A percentile compares a stretch with the other conserved stretches of the same genome.
Evolutionary conservation across 441 rosid species (phyloP).

Genomic region (Euphorbia schlechtendalii): DNA sequence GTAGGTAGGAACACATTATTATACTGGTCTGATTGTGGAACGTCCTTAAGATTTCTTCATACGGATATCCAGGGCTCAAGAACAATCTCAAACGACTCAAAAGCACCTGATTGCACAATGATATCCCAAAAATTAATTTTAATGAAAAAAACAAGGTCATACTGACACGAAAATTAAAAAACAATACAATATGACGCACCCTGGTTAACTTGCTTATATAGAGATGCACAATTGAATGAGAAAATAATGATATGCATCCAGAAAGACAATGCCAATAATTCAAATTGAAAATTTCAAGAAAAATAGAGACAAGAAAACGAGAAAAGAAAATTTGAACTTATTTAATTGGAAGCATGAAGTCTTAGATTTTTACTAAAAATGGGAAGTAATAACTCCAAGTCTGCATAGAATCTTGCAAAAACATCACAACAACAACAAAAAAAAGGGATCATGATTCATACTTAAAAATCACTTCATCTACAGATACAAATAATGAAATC

Average conservation of each 20-base stretch:
- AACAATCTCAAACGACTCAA: constrained; percentile 73
- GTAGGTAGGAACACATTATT: constrained; percentile 78
- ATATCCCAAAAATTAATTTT: not conserved
- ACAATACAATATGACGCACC: not conserved
- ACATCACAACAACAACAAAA: not conserved
- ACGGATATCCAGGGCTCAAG: constrained; percentile 86
- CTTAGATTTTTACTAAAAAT: no score
- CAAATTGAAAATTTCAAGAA: not conserved
- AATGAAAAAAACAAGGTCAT: not conserved
- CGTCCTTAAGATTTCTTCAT: constrained; percentile 74
- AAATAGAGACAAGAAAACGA: not conserved
- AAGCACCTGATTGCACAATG: constrained; percentile 37
- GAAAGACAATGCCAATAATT: not conserved
- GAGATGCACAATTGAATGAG: not conserved
- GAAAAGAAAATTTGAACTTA: not conserved
- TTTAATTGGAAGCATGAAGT: not conserved
- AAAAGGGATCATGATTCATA: no score
- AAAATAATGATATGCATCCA: not conserved
- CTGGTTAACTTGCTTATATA: not conserved
- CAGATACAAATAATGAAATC: not conserved
- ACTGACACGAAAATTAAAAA: not conserved
- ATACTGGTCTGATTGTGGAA: constrained; percentile 78
- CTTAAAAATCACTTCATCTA: not conserved
- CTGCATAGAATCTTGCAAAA: no score
- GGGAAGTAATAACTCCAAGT: no score